phyloP scores from a whole-genome alignment of 1,284 basidiomycete genomes.

The Tetrapyrgos nigripes region DNA sequence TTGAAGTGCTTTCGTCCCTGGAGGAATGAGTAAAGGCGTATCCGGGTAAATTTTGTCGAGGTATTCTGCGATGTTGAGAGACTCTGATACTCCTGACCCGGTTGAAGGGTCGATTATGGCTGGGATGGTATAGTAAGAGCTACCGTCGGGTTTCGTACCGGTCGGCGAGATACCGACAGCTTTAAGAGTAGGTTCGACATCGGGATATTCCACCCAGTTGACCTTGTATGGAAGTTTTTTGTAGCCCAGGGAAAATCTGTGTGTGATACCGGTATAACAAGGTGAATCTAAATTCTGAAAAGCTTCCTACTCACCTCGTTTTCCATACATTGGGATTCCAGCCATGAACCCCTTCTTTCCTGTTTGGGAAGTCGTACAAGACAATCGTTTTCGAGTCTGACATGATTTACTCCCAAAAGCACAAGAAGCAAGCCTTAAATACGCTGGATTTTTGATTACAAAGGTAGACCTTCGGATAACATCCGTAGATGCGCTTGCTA shows the following conservation, averaged over 20 bases:
- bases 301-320: not conserved
- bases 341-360: no score
- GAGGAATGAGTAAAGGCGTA: constrained; percentile 21
- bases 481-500: no score
- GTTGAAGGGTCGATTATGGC: constrained; percentile 22
- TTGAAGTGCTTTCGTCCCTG: constrained; percentile 23
- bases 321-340: not conserved
- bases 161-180: constrained; percentile 26
- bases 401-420: no score
- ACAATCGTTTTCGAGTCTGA: not conserved
- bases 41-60: constrained; percentile 40
- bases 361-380: constrained; percentile 7
- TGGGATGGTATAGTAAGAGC: constrained; percentile 28
- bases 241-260: not conserved
- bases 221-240: constrained; percentile 6
- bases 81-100: constrained; percentile 31
- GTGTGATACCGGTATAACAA: not conserved
- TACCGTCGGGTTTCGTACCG: constrained; percentile 18
- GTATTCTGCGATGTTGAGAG: constrained; percentile 35
- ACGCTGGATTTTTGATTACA: no score
- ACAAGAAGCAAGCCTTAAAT: no score
- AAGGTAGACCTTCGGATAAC: no score
- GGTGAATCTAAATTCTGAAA: not conserved
- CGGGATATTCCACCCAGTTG: constrained; percentile 7
- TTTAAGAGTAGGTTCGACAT: constrained; percentile 9